phyloP scores from a whole-genome alignment of 1,139 yeast species.

The Barnettozyma hawaiiensis region DNA sequence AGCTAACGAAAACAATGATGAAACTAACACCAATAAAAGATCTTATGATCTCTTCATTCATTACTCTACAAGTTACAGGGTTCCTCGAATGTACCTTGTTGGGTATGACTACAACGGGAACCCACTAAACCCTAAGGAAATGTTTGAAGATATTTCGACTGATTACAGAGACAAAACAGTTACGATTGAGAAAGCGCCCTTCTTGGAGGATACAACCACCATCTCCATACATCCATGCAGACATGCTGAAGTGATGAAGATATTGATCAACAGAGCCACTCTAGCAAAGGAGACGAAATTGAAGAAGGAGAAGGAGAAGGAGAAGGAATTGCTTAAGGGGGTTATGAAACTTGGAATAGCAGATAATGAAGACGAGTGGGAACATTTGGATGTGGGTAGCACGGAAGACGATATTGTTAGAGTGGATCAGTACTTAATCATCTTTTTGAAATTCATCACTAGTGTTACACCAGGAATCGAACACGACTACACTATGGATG shows the following conservation, averaged over 20 bases:
- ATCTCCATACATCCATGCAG: slow-evolving; percentile 96
- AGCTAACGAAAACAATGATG: slow-evolving; percentile 34
- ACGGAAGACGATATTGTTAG: slow-evolving; percentile 50
- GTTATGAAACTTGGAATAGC: slow-evolving; percentile 41
- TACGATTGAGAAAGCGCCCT: slow-evolving; percentile 90
- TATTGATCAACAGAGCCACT: slow-evolving; percentile 67
- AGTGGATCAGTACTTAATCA: slow-evolving; percentile 85
- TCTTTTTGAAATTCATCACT: slow-evolving; percentile 87
- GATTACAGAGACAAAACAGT: slow-evolving; percentile 96
- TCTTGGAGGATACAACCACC: slow-evolving; percentile 67
- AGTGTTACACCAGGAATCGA: slow-evolving; percentile 98
- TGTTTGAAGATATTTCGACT: slow-evolving; percentile 90
- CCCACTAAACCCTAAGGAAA: slow-evolving; percentile 80
- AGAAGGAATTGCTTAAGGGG: slow-evolving; percentile 31
- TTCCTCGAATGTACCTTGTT: slow-evolving; percentile 87
- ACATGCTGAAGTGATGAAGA: slow-evolving; percentile 92
- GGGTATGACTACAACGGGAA: slow-evolving; percentile 83
- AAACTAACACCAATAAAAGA: slow-evolving; percentile 42
- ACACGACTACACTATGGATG: slow-evolving; percentile 92
- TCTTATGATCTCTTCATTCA: slow-evolving; percentile 85
- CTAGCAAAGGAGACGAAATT: slow-evolving; percentile 39
- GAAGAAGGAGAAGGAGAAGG: slow-evolving; percentile 23
- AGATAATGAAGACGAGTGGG: slow-evolving; percentile 45
- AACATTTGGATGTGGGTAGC: slow-evolving; percentile 33
- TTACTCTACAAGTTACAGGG: slow-evolving; percentile 91